Conservation (phyloP, 805 yeast species). For the Teunomyces stri region DNA sequence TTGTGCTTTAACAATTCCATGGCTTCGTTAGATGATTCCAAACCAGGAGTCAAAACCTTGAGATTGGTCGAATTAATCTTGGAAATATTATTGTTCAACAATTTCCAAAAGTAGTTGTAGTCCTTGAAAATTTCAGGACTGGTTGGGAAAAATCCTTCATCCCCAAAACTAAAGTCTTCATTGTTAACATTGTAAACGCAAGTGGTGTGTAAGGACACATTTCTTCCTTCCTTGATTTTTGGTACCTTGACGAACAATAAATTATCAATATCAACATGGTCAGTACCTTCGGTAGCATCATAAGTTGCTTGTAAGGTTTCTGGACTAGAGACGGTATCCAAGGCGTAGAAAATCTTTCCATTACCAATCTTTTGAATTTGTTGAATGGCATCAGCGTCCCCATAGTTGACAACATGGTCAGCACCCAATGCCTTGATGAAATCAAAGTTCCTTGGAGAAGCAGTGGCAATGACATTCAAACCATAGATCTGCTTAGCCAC, state of each 20-base stretch:
- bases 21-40: conserved; percentile 32
- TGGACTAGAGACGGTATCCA: conserved; percentile 22
- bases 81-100: conserved; percentile 17
- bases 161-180: background rate
- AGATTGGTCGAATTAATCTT: conserved; percentile 19
- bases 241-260: background rate
- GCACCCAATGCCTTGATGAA: conserved; percentile 28
- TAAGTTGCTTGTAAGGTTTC: conserved; percentile 23
- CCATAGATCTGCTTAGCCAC: conserved; percentile 30
- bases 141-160: background rate
- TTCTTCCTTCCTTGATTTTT: conserved; percentile 4
- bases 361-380: conserved; percentile 18
- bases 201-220: conserved; percentile 1
- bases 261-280: conserved; percentile 11
- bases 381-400: conserved; percentile 19
- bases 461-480: conserved; percentile 27
- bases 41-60: conserved; percentile 24
- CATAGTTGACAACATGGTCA: conserved; percentile 28
- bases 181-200: conserved; percentile 9
- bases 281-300: conserved; percentile 27
- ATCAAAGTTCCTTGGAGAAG: conserved; percentile 23
- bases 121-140: conserved; percentile 8
- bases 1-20: conserved; percentile 31
- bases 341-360: conserved; percentile 21
- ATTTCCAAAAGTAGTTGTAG: conserved; percentile 21